Evolutionary conservation across 176 grass and related monocot genomes (phyloP), one percentile per base, ranked within the genome.

Genomic region (Oryza rufipogon): DNA sequence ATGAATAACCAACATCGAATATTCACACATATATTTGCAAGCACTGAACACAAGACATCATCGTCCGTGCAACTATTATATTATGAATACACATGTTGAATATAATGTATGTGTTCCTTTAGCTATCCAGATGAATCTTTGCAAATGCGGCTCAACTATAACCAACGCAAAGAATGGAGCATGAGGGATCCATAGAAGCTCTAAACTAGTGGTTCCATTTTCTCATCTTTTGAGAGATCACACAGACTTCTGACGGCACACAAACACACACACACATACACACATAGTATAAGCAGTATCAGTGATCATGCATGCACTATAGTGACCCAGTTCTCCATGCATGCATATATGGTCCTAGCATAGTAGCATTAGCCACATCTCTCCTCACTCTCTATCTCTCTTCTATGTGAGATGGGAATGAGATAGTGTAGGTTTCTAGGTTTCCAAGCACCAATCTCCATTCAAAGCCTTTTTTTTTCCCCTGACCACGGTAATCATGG

Each of bases 361-460:
- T 58, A 32, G 30, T 32, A 28, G 28, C 28, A 41, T 41, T 41
- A 19, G 3, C 2, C 20, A 9, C 7, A 8, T n/a, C 75, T 60
- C 71, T 70, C 5, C 36, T 6, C 34, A 4, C 36, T 38, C 36
- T 38, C 36, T 38, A 16, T 17, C 46, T 68, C 49, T 74, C 28
- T 58, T 58, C 6, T 7, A 17, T 58, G 6, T 8, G 17, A 20
- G 2, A 20, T n/a, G 17, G n/a, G 54, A 74, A 66, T 69, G 66
- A 73, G 49, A 79, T 58, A 61, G 74, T 83, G 88, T 33, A 74
- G 75, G 41, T 87, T 90, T 74, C 84, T 83, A 87, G 88, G 88
- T 90, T 90, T 87, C 84, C 89, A 91, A 84, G 85, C 80, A 63
- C 81, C 77, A 84, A 87, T 84, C 85, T 91, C 85, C 89, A 87